A percentile compares a stretch with the other conserved stretches of the same genome.
phyloP scores from a whole-genome alignment of 768 basidiomycete genomes.

The Lepiota venenata region DNA sequence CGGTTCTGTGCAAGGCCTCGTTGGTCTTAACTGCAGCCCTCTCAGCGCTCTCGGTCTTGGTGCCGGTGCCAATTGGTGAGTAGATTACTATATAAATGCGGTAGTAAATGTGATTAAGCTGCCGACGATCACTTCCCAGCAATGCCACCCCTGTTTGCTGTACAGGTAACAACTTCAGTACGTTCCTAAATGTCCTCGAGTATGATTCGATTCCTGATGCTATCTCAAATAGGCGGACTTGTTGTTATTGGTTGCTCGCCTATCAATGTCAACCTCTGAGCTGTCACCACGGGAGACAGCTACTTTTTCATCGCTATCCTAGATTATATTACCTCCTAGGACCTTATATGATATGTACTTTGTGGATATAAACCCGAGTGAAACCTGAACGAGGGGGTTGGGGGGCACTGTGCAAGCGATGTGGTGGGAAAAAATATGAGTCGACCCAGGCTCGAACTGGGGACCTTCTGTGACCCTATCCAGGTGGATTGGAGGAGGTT shows the following conservation, averaged over 20 bases:
- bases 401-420: neutral
- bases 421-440: neutral
- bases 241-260: constrained; percentile 26
- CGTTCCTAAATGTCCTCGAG: constrained; percentile 1
- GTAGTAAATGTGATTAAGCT: neutral
- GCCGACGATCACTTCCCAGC: constrained; percentile 11
- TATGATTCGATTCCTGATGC: neutral
- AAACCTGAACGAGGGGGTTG: too few relatives aligned
- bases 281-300: neutral
- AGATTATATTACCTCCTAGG: too few relatives aligned
- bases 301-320: neutral
- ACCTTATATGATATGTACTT: too few relatives aligned
- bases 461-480: constrained; percentile 14
- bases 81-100: neutral
- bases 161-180: constrained; percentile 22
- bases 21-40: constrained; percentile 22
- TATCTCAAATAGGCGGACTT: constrained; percentile 18
- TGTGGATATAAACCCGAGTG: too few relatives aligned
- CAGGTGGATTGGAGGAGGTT: constrained; percentile 17
- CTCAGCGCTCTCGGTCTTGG: constrained; percentile 19
- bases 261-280: constrained; percentile 23
- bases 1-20: constrained; percentile 11
- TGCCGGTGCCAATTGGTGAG: constrained; percentile 16
- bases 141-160: constrained; percentile 22
- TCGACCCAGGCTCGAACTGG: constrained; percentile 16